Base-by-base conservation (phyloP, 169 alveolate genomes). In the Ichthyophthirius multifiliis region DNA sequence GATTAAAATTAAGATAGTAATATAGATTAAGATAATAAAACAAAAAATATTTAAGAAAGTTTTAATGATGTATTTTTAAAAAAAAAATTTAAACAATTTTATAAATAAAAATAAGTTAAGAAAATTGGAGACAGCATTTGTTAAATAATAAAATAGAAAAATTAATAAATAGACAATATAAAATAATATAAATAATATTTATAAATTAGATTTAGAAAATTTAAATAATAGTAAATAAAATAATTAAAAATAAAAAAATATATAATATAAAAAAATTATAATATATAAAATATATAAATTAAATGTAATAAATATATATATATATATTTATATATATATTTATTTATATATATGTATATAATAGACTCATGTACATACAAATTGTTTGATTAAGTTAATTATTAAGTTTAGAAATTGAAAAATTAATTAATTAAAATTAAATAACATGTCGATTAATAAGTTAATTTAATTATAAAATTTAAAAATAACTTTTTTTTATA, bases 371-470 rank as follows among this genome's bases (percentile, higher is more conserved):
- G 82, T 1, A 81, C 86, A 2, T 81, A 23, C 41, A 39, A 44
- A 71, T 34, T 81, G 9, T 30, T 81, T 20, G 86, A 81, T 31
- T 30, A 81, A 39, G 64, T 81, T 18, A 81, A 81, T 62, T 74
- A 81, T 27, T 18, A 74, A 35, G 30, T 81, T 20, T 23, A 43
- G 6, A 74, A 32, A 74, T 43, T 45, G 13, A 43, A 44, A 43
- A 18, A 34, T 15, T 7, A 45, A 74, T 23, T 45, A 18, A 1
- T 15, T 13, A 13, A 27, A 13, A 7, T 74, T 1, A 74, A 44
- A 44, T 2, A 23, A 12, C 43, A 45, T 20, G 30, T 74, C 4
- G 18, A 74, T 43, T 27, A 74, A 44, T 27, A 74, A 44, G 67
- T 74, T 43, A 37, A 6, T 12, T 43, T 0, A 12, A 20, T 16